These are phyloP conservation scores for Phyllosticta citriasiana DNA, from an alignment of 2,329 filamentous ascomycete species.

Conservation along the genomic window DNA sequence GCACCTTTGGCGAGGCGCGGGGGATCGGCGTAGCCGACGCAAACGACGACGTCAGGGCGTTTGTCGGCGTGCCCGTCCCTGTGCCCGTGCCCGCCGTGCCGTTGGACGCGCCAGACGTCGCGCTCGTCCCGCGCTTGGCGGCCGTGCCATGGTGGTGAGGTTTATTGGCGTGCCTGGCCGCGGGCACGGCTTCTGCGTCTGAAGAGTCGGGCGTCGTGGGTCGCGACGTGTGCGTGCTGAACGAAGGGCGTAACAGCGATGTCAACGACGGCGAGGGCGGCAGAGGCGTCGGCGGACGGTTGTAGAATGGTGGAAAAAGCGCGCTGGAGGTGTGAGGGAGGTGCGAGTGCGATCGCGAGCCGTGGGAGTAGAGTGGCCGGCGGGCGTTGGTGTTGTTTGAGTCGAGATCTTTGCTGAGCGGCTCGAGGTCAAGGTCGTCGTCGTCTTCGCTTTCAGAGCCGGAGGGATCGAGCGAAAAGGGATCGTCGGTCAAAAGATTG, in stretches of 20 bases:
- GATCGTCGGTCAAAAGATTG: slow-evolving; percentile 21
- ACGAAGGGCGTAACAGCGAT: slow-evolving; percentile 68
- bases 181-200: slow-evolving; percentile 43
- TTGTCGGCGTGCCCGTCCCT: slow-evolving; percentile 30
- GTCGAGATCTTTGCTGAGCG: not conserved
- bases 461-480: slow-evolving; percentile 15
- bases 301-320: slow-evolving; percentile 84
- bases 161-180: slow-evolving; percentile 19
- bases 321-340: slow-evolving; percentile 26
- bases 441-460: slow-evolving; percentile 3
- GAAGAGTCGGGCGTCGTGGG: slow-evolving; percentile 78
- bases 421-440: slow-evolving; percentile 5
- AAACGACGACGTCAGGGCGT: slow-evolving; percentile 49
- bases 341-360: slow-evolving; percentile 35
- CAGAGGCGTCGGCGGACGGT: slow-evolving; percentile 59
- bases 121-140: slow-evolving; percentile 13
- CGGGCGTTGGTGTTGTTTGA: not conserved
- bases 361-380: slow-evolving; percentile 33
- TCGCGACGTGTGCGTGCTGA: slow-evolving; percentile 55
- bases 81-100: slow-evolving; percentile 13
- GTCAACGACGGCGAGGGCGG: slow-evolving; percentile 44
- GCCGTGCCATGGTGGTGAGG: slow-evolving; percentile 20
- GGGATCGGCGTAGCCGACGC: slow-evolving; percentile 59
- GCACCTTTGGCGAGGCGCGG: slow-evolving; percentile 80
- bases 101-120: slow-evolving; percentile 3